Conservation (phyloP, 2,329 filamentous ascomycete genomes). For the Juglanconis oblonga region DNA sequence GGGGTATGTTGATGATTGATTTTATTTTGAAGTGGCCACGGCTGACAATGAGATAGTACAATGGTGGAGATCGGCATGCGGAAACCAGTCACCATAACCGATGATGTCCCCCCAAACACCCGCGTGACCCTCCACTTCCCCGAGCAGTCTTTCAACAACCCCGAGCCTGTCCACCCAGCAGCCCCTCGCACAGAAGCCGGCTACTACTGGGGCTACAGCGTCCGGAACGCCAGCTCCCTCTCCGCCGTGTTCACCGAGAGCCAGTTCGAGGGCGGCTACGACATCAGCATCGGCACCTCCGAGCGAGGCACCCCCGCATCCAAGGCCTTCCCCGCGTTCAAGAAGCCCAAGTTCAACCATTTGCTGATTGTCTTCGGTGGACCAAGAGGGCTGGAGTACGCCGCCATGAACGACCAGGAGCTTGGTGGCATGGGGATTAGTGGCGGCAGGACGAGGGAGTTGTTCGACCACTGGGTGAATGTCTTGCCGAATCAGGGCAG, state of each 20-base stretch:
- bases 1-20: constrained; percentile 23
- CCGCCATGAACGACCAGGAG: constrained; percentile 59
- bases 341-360: constrained; percentile 59
- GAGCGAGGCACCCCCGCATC: constrained; percentile 63
- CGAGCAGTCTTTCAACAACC: constrained; percentile 39
- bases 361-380: constrained; percentile 78
- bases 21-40: neutral
- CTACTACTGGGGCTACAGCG: constrained; percentile 83
- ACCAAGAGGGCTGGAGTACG: constrained; percentile 74
- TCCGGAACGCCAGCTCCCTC: constrained; percentile 64
- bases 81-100: constrained; percentile 52
- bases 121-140: constrained; percentile 71
- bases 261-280: constrained; percentile 73
- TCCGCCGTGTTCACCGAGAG: constrained; percentile 76
- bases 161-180: constrained; percentile 64
- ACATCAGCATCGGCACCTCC: constrained; percentile 78
- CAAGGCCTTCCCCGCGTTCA: constrained; percentile 42
- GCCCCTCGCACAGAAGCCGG: constrained; percentile 71
- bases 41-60: constrained; percentile 38
- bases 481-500: constrained; percentile 78
- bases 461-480: constrained; percentile 86
- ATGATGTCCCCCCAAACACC: constrained; percentile 65
- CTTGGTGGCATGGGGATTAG: constrained; percentile 60
- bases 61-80: constrained; percentile 57
- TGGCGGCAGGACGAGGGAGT: constrained; percentile 60